phyloP scores from a whole-genome alignment of 2,329 filamentous ascomycete species.

The Clonostachys rosea region DNA sequence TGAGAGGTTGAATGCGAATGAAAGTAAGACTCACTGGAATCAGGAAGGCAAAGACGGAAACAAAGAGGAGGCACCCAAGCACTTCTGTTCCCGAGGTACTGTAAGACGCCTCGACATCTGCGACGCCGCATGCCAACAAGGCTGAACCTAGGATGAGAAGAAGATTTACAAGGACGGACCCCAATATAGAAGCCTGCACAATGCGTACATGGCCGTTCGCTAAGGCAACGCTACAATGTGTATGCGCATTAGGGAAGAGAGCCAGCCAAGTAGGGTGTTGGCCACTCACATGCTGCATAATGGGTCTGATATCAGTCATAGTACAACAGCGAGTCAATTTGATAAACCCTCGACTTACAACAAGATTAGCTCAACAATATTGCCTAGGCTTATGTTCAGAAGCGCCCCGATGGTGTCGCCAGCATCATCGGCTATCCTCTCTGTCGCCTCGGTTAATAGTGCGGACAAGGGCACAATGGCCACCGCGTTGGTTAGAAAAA shows the following conservation, averaged over 20 bases:
- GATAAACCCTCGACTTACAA: slow-evolving; percentile 29
- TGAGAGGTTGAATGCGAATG: background rate
- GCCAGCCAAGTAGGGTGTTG: background rate
- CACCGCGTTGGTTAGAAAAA: slow-evolving; percentile 57
- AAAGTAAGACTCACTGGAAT: slow-evolving; percentile 20
- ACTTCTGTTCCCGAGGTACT: slow-evolving; percentile 24
- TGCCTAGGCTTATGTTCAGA: slow-evolving; percentile 58
- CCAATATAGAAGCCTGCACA: slow-evolving; percentile 71
- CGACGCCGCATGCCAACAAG: slow-evolving; percentile 64
- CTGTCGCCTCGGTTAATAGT: slow-evolving; percentile 53
- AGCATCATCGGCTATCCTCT: slow-evolving; percentile 50
- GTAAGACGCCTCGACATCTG: slow-evolving; percentile 57
- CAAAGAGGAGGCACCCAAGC: slow-evolving; percentile 25
- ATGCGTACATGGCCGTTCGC: slow-evolving; percentile 63
- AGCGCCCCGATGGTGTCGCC: slow-evolving; percentile 56
- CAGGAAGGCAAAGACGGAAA: slow-evolving; percentile 30
- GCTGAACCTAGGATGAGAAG: slow-evolving; percentile 73
- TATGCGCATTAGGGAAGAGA: too few species aligned
- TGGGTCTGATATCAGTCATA: background rate
- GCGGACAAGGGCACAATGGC: slow-evolving; percentile 56
- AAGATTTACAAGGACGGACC: slow-evolving; percentile 73
- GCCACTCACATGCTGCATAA: background rate
- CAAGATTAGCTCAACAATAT: slow-evolving; percentile 59
- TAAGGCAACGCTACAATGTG: slow-evolving; percentile 37
- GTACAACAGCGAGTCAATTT: background rate